Conservation (phyloP, 768 basidiomycete species). For the Podaxis mareebaensis region DNA sequence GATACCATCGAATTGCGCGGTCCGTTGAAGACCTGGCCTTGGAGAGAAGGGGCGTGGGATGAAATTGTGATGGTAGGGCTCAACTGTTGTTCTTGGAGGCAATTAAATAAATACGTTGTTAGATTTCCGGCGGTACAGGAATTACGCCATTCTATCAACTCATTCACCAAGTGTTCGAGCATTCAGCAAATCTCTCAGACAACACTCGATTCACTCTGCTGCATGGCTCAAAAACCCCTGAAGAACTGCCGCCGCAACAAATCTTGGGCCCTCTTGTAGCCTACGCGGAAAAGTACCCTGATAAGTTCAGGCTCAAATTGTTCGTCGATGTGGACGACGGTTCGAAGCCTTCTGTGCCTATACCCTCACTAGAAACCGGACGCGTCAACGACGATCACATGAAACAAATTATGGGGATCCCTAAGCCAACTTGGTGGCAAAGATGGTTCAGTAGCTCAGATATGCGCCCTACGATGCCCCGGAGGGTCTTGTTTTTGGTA, state of each 20-base stretch:
- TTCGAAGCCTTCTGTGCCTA: constrained; percentile 20
- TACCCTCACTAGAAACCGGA: constrained; percentile 40
- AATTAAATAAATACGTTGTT: background rate
- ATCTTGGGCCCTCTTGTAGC: constrained; percentile 55
- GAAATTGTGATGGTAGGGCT: constrained; percentile 72
- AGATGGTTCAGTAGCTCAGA: constrained; percentile 27
- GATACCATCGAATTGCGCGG: constrained; percentile 77
- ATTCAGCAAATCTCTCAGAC: constrained; percentile 23
- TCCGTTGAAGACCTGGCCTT: constrained; percentile 69
- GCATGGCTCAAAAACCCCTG: constrained; percentile 63
- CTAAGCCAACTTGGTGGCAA: constrained; percentile 34
- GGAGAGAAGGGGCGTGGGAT: constrained; percentile 62
- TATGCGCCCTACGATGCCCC: constrained; percentile 22
- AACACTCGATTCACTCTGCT: constrained; percentile 68
- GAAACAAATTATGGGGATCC: constrained; percentile 37
- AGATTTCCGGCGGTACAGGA: constrained; percentile 90
- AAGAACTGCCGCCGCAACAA: constrained; percentile 67
- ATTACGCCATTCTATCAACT: constrained; percentile 86
- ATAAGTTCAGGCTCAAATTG: constrained; percentile 54
- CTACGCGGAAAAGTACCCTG: constrained; percentile 52
- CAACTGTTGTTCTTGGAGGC: background rate
- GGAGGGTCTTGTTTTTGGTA: constrained; percentile 65
- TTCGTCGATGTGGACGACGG: constrained; percentile 60
- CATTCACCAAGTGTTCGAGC: constrained; percentile 53
- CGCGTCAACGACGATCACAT: constrained; percentile 56